These are phyloP conservation scores for Nematocida parisii DNA, from an alignment of 371 early-diverging fungal genomes.

Conservation along the genomic window DNA sequence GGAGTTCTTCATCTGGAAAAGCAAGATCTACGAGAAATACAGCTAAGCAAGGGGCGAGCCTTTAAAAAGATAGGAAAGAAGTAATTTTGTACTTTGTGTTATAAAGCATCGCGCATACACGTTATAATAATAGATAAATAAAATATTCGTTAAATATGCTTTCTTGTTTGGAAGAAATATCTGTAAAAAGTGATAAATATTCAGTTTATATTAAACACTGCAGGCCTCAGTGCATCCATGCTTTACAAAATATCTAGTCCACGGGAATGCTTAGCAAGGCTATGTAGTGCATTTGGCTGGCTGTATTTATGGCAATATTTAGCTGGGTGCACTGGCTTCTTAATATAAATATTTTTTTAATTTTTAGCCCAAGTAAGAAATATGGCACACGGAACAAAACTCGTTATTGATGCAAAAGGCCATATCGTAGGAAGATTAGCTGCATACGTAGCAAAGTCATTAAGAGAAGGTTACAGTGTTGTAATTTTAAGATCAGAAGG, in stretches of 20 bases:
- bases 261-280: too few relatives aligned
- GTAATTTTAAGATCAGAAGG: slow-evolving; percentile 95
- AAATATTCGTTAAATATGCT: neutral
- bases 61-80: slow-evolving; percentile 7
- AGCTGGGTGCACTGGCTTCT: neutral
- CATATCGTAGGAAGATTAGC: slow-evolving; percentile 97
- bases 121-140: slow-evolving; percentile 1
- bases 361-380: slow-evolving; percentile 56
- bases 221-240: too few relatives aligned
- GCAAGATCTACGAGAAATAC: slow-evolving; percentile 45
- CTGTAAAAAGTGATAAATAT: too few relatives aligned
- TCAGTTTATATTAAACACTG: too few relatives aligned
- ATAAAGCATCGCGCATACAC: too few relatives aligned
- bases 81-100: neutral
- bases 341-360: slow-evolving; percentile 63
- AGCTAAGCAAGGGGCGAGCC: slow-evolving; percentile 47
- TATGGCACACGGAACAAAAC: slow-evolving; percentile 59
- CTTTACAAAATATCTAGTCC: too few relatives aligned
- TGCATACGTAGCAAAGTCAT: slow-evolving; percentile 92
- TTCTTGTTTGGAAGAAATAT: neutral
- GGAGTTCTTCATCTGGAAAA: slow-evolving; percentile 45
- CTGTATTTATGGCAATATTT: neutral
- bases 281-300: neutral
- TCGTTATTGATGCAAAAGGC: slow-evolving; percentile 97
- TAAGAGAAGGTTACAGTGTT: slow-evolving; percentile 91